phyloP scores from a whole-genome alignment of 257 asterid species.

The Dorcoceras hygrometricum region DNA sequence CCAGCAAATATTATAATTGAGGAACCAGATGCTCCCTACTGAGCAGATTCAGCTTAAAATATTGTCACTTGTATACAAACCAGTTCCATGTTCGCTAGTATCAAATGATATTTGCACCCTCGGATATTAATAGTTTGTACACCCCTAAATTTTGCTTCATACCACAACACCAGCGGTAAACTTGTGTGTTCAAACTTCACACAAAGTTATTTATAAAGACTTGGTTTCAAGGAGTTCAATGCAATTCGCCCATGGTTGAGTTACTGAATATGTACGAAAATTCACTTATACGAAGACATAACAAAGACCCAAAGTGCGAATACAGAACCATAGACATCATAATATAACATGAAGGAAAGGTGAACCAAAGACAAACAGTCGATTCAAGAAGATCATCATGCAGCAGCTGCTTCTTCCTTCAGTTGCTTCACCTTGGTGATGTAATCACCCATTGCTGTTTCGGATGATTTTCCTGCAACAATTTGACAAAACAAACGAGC shows the following conservation, averaged over 20 bases:
- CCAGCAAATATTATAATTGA: too few species aligned
- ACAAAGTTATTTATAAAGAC: neutral
- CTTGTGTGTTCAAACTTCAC: too few species aligned
- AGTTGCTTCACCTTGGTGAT: constrained; percentile 95
- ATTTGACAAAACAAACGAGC: neutral
- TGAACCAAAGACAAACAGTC: constrained; percentile 11
- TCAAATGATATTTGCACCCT: too few species aligned
- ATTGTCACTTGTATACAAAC: too few species aligned
- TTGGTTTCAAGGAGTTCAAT: neutral
- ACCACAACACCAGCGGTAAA: too few species aligned
- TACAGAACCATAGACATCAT: constrained; percentile 13
- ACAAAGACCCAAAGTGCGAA: neutral
- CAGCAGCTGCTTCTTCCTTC: constrained; percentile 56
- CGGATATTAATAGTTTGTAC: too few species aligned
- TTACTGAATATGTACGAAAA: neutral
- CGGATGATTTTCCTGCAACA: constrained; percentile 68
- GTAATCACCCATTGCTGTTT: constrained; percentile 78
- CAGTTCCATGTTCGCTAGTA: too few species aligned
- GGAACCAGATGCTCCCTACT: too few species aligned
- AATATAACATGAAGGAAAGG: too few species aligned
- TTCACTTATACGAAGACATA: neutral
- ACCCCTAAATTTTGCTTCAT: too few species aligned
- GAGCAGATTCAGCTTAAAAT: too few species aligned
- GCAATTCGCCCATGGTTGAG: neutral
- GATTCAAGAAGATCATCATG: constrained; percentile 25